These are phyloP conservation scores for Phytophthora megakarya DNA, from an alignment of 352 stramenopile species.

Conservation along the genomic window DNA sequence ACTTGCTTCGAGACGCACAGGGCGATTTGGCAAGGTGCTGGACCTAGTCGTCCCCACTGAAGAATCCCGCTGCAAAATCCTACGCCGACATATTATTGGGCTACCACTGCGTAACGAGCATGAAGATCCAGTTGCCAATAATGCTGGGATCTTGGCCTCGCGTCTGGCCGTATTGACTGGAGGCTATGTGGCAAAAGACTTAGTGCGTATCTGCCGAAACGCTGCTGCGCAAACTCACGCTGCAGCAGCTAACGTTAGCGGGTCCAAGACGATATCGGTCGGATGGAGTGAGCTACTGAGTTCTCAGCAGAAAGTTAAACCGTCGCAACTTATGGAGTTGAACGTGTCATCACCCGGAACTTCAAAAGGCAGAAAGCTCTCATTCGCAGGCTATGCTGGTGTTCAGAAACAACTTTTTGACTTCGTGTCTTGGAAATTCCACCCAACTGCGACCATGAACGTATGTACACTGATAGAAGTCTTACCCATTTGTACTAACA, in stretches of 20 bases:
- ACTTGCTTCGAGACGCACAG: conserved; percentile 44
- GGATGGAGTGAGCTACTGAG: conserved; percentile 53
- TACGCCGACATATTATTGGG: conserved; percentile 44
- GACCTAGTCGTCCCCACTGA: conserved; percentile 74
- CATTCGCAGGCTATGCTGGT: conserved; percentile 69
- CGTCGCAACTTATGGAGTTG: conserved; percentile 73
- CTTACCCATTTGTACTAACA: conserved; percentile 11
- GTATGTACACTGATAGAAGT: conserved; percentile 34
- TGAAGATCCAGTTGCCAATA: neutral
- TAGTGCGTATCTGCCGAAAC: conserved; percentile 73
- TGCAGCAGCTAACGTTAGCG: neutral
- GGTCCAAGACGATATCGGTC: conserved; percentile 5
- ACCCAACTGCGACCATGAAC: conserved; percentile 62
- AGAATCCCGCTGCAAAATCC: conserved; percentile 51
- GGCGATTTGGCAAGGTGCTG: conserved; percentile 62
- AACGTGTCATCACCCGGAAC: conserved; percentile 69
- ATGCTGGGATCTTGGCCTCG: conserved; percentile 28
- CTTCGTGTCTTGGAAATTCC: conserved; percentile 72
- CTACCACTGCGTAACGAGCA: conserved; percentile 30
- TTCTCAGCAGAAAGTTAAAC: conserved; percentile 65
- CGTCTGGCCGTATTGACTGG: conserved; percentile 65
- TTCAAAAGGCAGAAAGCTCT: conserved; percentile 13
- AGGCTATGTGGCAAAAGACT: conserved; percentile 79
- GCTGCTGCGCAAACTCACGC: conserved; percentile 48
- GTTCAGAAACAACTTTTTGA: conserved; percentile 68